Base-by-base conservation (phyloP, 2,329 filamentous ascomycete genomes). In the Xylogone sp. region DNA sequence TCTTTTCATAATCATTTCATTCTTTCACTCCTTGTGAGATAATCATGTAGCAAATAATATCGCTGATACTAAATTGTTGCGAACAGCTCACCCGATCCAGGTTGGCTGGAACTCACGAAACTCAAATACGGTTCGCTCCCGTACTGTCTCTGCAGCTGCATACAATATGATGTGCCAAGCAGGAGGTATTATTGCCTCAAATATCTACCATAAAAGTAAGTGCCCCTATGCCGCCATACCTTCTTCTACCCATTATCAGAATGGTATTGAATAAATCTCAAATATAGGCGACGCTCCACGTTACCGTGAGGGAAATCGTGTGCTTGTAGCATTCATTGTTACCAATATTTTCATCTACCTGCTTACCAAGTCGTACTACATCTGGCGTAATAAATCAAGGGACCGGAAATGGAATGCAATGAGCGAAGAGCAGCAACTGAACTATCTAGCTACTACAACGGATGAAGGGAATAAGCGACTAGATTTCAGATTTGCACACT, bases 71-170 rank as follows among this genome's bases (percentile, higher is more conserved):
- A 12, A 20, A 12, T 20, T 10, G 48, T 24, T 51, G 42, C 43
- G 19, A 21, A 8, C 52, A 72, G 67, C 71, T 2, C 74, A 79
- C 51, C 70, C 75, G 0, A 75, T 78, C 34, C 72, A 76, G 55
- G 75, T 76, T 2, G 71, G 63, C 19, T 77, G 74, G 72, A 73
- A 71, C 56, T 74, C 71, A 2, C 71, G 79, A 46, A 87, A 87
- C 60, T 78, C 81, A 2, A 82, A 83, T 55, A 74, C 77, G 1
- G 81, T 87, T 10, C 73, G 83, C 12, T 81, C 79, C 5, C 71
- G 83, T 6, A 81, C 83, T 1, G 81, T 88, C 1, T 80, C 81
- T 0, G 78, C 81, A 0, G 83, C 81, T 0, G 67, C 82, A 16
- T 86, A 86, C 66, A 86, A 86, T 60, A 77, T 78, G 73, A 71